Base-by-base conservation (phyloP, 352 stramenopile genomes). In the Globisporangium nagaii region DNA sequence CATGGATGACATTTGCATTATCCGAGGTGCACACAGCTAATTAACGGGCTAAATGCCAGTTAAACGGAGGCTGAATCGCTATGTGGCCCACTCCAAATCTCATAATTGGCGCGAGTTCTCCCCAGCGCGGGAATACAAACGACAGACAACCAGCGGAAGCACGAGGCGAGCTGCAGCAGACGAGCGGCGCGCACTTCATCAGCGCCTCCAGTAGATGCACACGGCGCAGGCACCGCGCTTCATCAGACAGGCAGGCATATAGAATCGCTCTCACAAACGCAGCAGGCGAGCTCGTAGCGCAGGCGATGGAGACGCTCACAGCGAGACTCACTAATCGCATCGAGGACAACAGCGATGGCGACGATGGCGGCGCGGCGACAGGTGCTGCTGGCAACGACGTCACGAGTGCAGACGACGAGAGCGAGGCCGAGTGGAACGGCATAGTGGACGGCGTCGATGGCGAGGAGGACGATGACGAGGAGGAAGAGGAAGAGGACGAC, bases 401-500 rank as follows among this genome's bases (percentile, higher is more conserved):
- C 13, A 50, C 41, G 27, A 60, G 58, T 25, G 50, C 42, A 5
- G 50, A 47, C 35, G 48, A 49, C 20, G 43, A 51, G 35, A 45
- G 44, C 13, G 39, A 70, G 27, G 51, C 39, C 24, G 73, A 89
- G 48, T 53, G 46, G 25, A 58, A 66, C 24, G 53, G 62, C 10
- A 41, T 59, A 22, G 49, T 27, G 1, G 34, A 47, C 22, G 48
- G 48, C 4, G 36, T 35, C 4, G 39, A 53, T 8, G 42, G 52
- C 0, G 58, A 63, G 5, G 34, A 52, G 7, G 41, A 60, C 1
- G 62, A 57, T 8, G 59, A 64, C 1, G 52, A 64, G 10, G 36
- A 51, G 0, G 42, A 65, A 15, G 59, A 67, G 8, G 62, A 65
- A 3, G 62, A 70, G 2, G 60, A 68, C 3, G 48, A 59, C 13